These are phyloP conservation scores for Gossypium ekmanianum DNA, from an alignment of 345 rosid genomes.

Conservation along the genomic window DNA sequence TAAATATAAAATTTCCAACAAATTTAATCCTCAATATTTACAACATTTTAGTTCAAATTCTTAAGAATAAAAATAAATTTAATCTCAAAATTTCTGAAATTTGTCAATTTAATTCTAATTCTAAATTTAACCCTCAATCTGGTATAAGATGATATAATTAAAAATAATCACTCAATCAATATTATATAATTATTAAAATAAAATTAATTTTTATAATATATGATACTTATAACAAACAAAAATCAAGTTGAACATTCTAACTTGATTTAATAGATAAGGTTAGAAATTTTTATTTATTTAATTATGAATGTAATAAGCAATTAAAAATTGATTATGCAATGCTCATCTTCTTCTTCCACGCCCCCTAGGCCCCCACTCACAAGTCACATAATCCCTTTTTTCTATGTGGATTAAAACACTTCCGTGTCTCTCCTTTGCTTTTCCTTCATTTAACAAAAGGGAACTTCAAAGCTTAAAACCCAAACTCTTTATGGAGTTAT, in stretches of 20 bases:
- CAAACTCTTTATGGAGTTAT: neutral
- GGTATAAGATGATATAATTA: too few species aligned
- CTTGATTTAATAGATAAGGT: neutral
- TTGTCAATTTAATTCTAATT: too few species aligned
- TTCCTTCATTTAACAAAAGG: neutral
- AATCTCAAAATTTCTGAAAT: too few species aligned
- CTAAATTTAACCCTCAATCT: too few species aligned
- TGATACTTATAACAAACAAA: too few species aligned
- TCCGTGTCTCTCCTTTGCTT: neutral
- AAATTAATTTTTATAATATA: too few species aligned
- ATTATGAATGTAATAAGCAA: neutral
- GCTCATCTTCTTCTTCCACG: neutral
- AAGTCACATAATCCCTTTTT: neutral
- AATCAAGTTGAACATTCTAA: neutral
- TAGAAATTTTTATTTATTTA: neutral
- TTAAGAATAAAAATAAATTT: too few species aligned
- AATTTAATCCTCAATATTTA: too few species aligned
- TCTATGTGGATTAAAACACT: neutral
- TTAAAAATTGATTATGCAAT: neutral
- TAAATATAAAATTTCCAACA: too few species aligned
- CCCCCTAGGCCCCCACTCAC: neutral
- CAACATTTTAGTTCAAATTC: too few species aligned
- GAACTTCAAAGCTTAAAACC: conserved; percentile 1
- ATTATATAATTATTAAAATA: too few species aligned
- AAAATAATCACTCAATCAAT: too few species aligned